A percentile compares a stretch with the other conserved stretches of the same genome.
Conservation (phyloP, 1,139 yeast genomes). For the Taiozyma sp. region DNA sequence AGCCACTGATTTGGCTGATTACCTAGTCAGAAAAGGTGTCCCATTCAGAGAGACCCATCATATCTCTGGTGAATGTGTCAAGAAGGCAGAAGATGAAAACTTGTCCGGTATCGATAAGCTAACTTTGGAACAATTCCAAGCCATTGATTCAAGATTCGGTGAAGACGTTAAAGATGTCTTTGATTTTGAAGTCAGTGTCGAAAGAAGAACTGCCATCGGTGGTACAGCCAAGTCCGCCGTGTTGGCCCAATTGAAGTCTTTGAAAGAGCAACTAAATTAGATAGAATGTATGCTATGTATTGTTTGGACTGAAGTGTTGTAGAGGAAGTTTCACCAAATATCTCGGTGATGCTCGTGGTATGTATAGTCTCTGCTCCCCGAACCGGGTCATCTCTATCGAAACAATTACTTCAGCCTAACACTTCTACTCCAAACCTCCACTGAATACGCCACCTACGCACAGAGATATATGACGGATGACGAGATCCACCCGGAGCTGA, state of each 20-base stretch:
- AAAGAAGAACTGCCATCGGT: constrained; percentile 93
- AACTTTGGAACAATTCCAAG: constrained; percentile 67
- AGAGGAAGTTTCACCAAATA: too few relatives aligned
- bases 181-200: constrained; percentile 90
- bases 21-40: constrained; percentile 94
- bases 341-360: too few relatives aligned
- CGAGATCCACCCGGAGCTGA: constrained; percentile 11
- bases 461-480: not conserved
- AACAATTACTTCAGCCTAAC: not conserved
- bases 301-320: not conserved
- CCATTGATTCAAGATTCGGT: constrained; percentile 74
- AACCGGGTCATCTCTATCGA: not conserved
- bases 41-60: constrained; percentile 99
- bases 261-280: constrained; percentile 30
- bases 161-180: constrained; percentile 79
- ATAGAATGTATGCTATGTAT: not conserved
- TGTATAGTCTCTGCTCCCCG: not conserved
- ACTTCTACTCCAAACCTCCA: not conserved
- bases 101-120: constrained; percentile 80
- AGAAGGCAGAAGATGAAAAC: constrained; percentile 73
- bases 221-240: constrained; percentile 97
- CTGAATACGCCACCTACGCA: not conserved
- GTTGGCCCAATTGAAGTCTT: constrained; percentile 54
- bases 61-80: constrained; percentile 95
- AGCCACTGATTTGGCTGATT: constrained; percentile 97